phyloP scores from a whole-genome alignment of 2,329 filamentous ascomycete genomes.

The Pseudogymnoascus pannorum region DNA sequence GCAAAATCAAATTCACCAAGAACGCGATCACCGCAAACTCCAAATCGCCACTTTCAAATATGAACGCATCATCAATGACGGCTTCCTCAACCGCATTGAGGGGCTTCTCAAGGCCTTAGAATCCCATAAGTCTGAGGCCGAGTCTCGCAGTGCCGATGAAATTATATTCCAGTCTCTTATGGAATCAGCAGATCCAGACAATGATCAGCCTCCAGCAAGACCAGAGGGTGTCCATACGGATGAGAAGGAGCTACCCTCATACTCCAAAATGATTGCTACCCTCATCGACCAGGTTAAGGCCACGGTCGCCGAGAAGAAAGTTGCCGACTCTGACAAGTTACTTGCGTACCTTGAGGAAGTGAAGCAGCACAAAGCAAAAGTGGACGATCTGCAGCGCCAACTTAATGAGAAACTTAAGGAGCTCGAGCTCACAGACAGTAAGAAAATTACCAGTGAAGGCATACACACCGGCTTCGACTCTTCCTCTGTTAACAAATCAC shows the following conservation, averaged over 20 bases:
- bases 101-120: constrained; percentile 67
- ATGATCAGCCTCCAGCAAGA: constrained; percentile 65
- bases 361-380: constrained; percentile 66
- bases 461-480: constrained; percentile 87
- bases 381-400: constrained; percentile 69
- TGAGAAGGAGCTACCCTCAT: constrained; percentile 66
- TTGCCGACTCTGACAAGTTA: constrained; percentile 51
- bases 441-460: constrained; percentile 89
- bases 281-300: constrained; percentile 84
- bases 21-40: constrained; percentile 75
- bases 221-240: constrained; percentile 74
- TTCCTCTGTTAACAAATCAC: constrained; percentile 66
- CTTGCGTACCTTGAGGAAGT: constrained; percentile 73
- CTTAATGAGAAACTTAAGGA: constrained; percentile 66
- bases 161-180: constrained; percentile 85
- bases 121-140: constrained; percentile 61
- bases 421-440: constrained; percentile 74
- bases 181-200: constrained; percentile 66
- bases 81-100: constrained; percentile 76
- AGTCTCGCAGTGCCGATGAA: constrained; percentile 62
- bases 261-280: constrained; percentile 98
- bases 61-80: constrained; percentile 88
- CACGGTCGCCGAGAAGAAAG: constrained; percentile 65
- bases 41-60: constrained; percentile 91
- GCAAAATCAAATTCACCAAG: constrained; percentile 91